phyloP scores from a whole-genome alignment of 768 basidiomycete genomes.

The Termitomyces eurrhizus region DNA sequence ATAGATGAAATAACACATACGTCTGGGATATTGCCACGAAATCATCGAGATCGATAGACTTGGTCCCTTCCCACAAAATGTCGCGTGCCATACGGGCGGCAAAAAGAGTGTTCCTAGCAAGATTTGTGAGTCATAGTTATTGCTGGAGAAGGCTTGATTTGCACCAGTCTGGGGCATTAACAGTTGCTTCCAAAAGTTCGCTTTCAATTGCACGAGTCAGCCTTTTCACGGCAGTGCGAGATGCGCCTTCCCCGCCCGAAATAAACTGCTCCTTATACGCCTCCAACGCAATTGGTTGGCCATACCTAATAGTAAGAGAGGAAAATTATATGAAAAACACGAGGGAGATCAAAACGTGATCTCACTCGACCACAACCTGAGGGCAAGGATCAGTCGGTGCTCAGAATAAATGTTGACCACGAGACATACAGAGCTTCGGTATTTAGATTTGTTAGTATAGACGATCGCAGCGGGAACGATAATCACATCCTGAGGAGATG shows the following conservation, averaged over 20 bases:
- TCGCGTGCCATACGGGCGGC: slow-evolving; percentile 91
- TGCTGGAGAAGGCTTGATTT: slow-evolving; percentile 18
- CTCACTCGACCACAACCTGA: slow-evolving; percentile 74
- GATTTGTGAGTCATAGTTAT: slow-evolving; percentile 5
- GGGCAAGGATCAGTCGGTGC: background rate
- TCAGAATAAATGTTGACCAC: slow-evolving; percentile 10
- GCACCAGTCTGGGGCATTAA: slow-evolving; percentile 95
- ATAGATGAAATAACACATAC: slow-evolving; percentile 44
- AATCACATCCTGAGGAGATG: slow-evolving; percentile 43
- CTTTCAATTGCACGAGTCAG: slow-evolving; percentile 73
- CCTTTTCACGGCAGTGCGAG: slow-evolving; percentile 80
- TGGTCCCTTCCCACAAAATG: slow-evolving; percentile 85
- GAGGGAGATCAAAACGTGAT: slow-evolving; percentile 6
- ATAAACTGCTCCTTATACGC: slow-evolving; percentile 76
- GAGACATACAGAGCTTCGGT: slow-evolving; percentile 77
- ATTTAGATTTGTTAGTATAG: slow-evolving; percentile 95
- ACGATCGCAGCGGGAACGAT: slow-evolving; percentile 87
- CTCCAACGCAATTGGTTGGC: slow-evolving; percentile 73
- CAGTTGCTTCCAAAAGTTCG: slow-evolving; percentile 68
- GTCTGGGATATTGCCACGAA: slow-evolving; percentile 87
- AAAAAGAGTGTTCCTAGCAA: slow-evolving; percentile 80
- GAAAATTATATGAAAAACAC: slow-evolving; percentile 10
- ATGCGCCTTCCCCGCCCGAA: slow-evolving; percentile 59
- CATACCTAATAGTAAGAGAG: slow-evolving; percentile 60
- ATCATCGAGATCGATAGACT: slow-evolving; percentile 72